Evolutionary conservation across 106 monocot genomes (phyloP).

Genomic region (Acorus gramineus): DNA sequence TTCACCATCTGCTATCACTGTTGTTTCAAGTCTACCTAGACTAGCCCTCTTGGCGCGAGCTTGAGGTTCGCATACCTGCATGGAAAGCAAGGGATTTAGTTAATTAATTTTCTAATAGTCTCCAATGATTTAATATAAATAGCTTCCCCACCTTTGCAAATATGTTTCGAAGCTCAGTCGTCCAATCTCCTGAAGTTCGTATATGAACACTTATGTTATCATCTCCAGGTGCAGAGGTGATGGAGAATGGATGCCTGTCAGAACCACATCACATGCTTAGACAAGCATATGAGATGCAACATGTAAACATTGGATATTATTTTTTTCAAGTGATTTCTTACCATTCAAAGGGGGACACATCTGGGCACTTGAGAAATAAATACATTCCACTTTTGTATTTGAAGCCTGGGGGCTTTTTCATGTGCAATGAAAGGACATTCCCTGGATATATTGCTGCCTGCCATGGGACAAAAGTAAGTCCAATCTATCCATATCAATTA

Average conservation of each 20-base stretch:
- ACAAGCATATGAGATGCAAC: not conserved
- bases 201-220: constrained; percentile 84
- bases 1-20: constrained; percentile 60
- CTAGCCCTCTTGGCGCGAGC: constrained; percentile 57
- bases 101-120: not conserved
- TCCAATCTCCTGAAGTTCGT: constrained; percentile 94
- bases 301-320: not conserved
- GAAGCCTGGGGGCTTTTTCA: constrained; percentile 82
- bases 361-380: constrained; percentile 88
- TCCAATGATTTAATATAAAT: not conserved
- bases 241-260: constrained; percentile 90
- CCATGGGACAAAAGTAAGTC: not conserved
- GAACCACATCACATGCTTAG: not conserved
- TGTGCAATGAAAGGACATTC: constrained; percentile 81
- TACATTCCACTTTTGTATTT: constrained; percentile 98
- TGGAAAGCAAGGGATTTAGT: not conserved
- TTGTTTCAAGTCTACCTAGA: constrained; percentile 77
- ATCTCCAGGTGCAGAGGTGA: constrained; percentile 92
- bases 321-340: constrained; percentile 1
- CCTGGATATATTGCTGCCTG: constrained; percentile 97
- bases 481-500: not conserved
- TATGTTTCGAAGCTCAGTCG: constrained; percentile 59
- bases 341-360: constrained; percentile 92
- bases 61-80: constrained; percentile 58
- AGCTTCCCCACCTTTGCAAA: constrained; percentile 65